A percentile compares a stretch with the other conserved stretches of the same genome.
Evolutionary conservation across 192 early-diverging fungal genomes (phyloP).

Genomic region (Coemansia furcata): DNA sequence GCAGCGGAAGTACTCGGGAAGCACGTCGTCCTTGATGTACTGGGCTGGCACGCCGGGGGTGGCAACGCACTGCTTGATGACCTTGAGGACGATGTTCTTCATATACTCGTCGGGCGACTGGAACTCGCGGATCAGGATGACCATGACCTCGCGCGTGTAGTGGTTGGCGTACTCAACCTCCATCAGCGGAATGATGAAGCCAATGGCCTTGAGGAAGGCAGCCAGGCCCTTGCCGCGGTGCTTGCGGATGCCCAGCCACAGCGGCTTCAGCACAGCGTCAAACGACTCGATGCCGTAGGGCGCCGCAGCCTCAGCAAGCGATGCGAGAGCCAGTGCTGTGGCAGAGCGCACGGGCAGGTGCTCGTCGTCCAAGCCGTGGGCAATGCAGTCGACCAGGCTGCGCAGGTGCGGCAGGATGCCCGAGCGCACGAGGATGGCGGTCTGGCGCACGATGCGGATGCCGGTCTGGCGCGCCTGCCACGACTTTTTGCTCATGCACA

Average conservation of each 20-base stretch:
- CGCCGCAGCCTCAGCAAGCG: slow-evolving; percentile 93
- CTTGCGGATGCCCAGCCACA: slow-evolving; percentile 91
- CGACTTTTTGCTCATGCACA: slow-evolving; percentile 91
- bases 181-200: slow-evolving; percentile 98
- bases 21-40: slow-evolving; percentile 87
- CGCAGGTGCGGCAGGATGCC: slow-evolving; percentile 94
- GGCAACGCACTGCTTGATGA: slow-evolving; percentile 92
- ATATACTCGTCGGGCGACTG: slow-evolving; percentile 97
- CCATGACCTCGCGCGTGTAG: slow-evolving; percentile 93
- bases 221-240: slow-evolving; percentile 96
- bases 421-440: slow-evolving; percentile 91
- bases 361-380: slow-evolving; percentile 90
- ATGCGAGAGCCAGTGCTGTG: slow-evolving; percentile 90
- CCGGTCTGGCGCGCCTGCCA: slow-evolving; percentile 99
- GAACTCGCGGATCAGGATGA: slow-evolving; percentile 91
- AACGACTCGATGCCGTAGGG: slow-evolving; percentile 99
- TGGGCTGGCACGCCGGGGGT: slow-evolving; percentile 86
- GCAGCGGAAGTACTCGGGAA: slow-evolving; percentile 92
- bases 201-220: slow-evolving; percentile 98
- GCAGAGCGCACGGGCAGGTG: slow-evolving; percentile 96
- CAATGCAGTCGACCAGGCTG: slow-evolving; percentile 88
- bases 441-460: slow-evolving; percentile 96
- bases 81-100: slow-evolving; percentile 98
- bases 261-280: slow-evolving; percentile 81
- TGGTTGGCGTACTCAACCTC: slow-evolving; percentile 91